These are phyloP conservation scores for Paraconiothyrium sp. DNA, from an alignment of 2,329 filamentous ascomycete species.

Conservation along the genomic window DNA sequence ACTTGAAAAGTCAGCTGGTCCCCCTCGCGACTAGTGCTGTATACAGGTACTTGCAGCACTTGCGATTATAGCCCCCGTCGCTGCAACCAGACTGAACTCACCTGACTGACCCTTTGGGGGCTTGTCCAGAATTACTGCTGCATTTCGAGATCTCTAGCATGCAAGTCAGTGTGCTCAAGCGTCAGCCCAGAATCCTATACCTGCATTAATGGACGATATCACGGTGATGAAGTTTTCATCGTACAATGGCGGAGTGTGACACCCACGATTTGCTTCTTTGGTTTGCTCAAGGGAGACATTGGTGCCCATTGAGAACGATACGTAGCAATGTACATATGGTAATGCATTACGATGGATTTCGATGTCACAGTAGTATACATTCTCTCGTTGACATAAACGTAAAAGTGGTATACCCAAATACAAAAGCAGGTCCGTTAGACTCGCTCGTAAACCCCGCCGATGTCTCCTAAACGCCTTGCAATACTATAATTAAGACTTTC, in stretches of 20 bases:
- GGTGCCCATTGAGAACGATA: not conserved
- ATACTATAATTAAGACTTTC: constrained; percentile 11
- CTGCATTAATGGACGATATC: not conserved
- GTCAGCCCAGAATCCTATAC: not conserved
- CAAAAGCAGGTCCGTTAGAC: not conserved
- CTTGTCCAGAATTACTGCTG: not conserved
- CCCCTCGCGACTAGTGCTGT: no score
- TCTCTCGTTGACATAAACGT: not conserved
- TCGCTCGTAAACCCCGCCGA: no score
- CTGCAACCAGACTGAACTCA: no score
- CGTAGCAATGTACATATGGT: not conserved
- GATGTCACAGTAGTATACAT: not conserved
- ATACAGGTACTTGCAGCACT: no score
- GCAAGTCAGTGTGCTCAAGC: not conserved
- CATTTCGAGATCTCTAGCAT: not conserved
- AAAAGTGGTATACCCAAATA: constrained; percentile 5
- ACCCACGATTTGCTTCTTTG: no score
- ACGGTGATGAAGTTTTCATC: not conserved
- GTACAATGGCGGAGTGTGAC: not conserved
- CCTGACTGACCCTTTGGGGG: no score
- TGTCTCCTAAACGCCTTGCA: constrained; percentile 20
- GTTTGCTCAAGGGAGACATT: no score
- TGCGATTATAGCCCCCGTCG: no score
- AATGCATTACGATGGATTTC: not conserved
- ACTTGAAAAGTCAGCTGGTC: no score